These are phyloP conservation scores for Eucalyptus cloeziana DNA, from an alignment of 345 rosid genomes.

Conservation along the genomic window DNA sequence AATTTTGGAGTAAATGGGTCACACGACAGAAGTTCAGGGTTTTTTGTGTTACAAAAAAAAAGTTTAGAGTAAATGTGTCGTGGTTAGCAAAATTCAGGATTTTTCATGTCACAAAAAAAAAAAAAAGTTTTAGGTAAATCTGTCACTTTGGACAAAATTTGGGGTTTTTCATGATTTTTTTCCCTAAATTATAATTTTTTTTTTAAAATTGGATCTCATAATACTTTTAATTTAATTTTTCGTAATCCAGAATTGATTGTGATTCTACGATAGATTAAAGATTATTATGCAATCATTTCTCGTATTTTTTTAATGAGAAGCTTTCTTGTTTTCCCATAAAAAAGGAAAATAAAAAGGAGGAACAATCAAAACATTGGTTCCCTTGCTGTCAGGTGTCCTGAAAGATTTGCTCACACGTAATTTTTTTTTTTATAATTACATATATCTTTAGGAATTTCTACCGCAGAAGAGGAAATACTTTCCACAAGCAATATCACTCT, in stretches of 20 bases:
- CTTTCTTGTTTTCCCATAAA: neutral
- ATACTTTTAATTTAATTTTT: no score
- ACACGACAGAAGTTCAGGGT: no score
- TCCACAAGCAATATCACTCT: neutral
- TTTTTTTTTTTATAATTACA: neutral
- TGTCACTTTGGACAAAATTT: no score
- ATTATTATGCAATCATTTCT: rapidly evolving
- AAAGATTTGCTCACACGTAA: neutral
- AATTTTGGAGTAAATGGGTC: no score
- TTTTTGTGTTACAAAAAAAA: no score
- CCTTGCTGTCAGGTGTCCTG: neutral
- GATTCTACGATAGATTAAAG: no score
- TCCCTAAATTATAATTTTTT: no score
- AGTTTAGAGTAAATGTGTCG: no score
- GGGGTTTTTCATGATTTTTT: no score
- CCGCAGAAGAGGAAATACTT: neutral
- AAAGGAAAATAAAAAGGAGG: neutral
- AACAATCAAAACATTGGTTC: neutral
- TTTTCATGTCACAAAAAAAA: no score
- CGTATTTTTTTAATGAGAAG: neutral
- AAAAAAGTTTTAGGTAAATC: no score
- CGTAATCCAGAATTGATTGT: rapidly evolving
- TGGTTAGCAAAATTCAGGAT: no score
- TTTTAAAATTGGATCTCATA: rapidly evolving
- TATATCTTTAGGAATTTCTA: neutral